These are phyloP conservation scores for Zasmidium citrigriseum DNA, from an alignment of 2,329 filamentous ascomycete species.

Conservation along the genomic window DNA sequence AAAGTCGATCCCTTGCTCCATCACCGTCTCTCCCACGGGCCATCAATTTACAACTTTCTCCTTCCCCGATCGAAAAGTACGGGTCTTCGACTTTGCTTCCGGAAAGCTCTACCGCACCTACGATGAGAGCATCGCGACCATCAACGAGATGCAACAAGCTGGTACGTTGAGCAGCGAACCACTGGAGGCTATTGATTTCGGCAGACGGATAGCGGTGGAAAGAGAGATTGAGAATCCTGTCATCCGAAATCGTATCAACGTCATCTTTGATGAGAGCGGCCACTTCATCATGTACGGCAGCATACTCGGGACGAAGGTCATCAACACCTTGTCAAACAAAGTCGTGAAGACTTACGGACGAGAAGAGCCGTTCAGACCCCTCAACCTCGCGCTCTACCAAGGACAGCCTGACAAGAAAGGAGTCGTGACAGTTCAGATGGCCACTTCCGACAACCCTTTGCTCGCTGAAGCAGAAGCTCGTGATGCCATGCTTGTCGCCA, in stretches of 20 bases:
- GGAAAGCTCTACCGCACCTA: conserved; percentile 90
- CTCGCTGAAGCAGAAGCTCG: conserved; percentile 87
- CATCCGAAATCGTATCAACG: conserved; percentile 72
- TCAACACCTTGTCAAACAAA: conserved; percentile 93
- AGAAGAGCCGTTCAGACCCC: conserved; percentile 81
- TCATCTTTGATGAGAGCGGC: conserved; percentile 93
- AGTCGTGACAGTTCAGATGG: conserved; percentile 93
- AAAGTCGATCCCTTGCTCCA: conserved; percentile 77
- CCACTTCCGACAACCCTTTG: conserved; percentile 88
- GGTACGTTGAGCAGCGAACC: conserved; percentile 73
- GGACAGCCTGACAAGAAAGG: conserved; percentile 93
- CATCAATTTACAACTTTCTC: conserved; percentile 86
- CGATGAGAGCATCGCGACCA: conserved; percentile 86
- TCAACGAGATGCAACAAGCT: conserved; percentile 95
- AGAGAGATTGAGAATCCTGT: conserved; percentile 75
- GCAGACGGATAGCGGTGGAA: conserved; percentile 81
- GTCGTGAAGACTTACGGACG: conserved; percentile 87
- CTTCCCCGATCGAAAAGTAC: conserved; percentile 88
- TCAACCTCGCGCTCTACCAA: conserved; percentile 87
- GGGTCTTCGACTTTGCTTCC: conserved; percentile 87
- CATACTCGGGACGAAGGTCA: conserved; percentile 86
- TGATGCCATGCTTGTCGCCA: conserved; percentile 85
- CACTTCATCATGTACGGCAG: conserved; percentile 95
- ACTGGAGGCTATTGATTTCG: conserved; percentile 89
- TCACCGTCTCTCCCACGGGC: conserved; percentile 84